Evolutionary conservation across 2,329 filamentous ascomycete species (phyloP).

Genomic region (Colletotrichum sp.): DNA sequence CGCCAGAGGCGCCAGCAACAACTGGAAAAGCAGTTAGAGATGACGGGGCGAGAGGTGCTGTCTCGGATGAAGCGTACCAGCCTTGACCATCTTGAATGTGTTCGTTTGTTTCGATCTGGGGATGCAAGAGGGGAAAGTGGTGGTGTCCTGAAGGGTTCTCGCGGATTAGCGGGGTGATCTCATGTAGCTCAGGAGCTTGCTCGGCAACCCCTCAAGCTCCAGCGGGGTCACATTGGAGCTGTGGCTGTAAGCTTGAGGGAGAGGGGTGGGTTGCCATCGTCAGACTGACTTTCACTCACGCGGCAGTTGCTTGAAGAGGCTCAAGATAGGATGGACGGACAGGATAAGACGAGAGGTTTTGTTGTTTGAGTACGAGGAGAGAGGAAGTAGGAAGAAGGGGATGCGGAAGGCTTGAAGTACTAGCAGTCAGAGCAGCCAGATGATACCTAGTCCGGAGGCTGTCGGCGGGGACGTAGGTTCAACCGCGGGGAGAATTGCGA

Average conservation of each 20-base stretch:
- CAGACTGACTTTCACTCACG: neutral
- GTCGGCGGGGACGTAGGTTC: constrained; percentile 22
- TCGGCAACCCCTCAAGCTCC: neutral
- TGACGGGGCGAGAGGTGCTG: neutral
- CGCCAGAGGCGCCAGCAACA: constrained; percentile 95
- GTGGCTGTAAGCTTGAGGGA: neutral
- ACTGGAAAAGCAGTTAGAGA: constrained; percentile 42
- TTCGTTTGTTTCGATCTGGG: constrained; percentile 18
- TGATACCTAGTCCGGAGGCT: constrained; percentile 21
- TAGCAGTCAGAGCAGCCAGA: constrained; percentile 16
- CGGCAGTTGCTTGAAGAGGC: neutral
- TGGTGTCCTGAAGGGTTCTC: constrained; percentile 1
- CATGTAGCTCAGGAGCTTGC: constrained; percentile 11
- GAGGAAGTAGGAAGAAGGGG: neutral
- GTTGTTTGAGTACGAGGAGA: neutral
- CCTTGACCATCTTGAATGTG: constrained; percentile 61
- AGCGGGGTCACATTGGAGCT: neutral
- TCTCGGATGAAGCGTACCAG: constrained; percentile 49
- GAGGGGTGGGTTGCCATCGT: neutral
- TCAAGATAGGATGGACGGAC: neutral
- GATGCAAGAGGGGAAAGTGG: neutral
- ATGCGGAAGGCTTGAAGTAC: constrained; percentile 4
- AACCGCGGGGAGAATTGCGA: constrained; percentile 20
- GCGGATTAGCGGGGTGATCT: constrained; percentile 21
- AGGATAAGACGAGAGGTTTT: neutral